Conservation (phyloP, 169 alveolate species). For the Babesia sp. region DNA sequence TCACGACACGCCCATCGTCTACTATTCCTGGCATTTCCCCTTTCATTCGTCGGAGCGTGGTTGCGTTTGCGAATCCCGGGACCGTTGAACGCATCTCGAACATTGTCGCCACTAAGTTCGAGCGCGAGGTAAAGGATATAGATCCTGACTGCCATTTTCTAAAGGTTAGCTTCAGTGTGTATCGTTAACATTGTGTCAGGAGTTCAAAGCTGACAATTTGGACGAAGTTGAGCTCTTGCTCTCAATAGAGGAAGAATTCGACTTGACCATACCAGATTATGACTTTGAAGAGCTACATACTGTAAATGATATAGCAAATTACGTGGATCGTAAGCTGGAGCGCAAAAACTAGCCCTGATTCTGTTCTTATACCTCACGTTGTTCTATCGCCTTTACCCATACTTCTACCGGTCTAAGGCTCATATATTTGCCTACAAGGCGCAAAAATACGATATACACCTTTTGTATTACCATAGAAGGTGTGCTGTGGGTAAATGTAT, state of each 20-base stretch:
- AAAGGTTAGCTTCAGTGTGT: slow-evolving; percentile 28
- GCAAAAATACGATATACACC: too few relatives aligned
- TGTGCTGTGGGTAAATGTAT: too few relatives aligned
- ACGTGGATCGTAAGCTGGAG: slow-evolving; percentile 35
- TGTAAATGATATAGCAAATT: slow-evolving; percentile 45
- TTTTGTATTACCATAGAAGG: too few relatives aligned
- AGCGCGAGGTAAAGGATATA: slow-evolving; percentile 35
- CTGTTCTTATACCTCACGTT: neutral
- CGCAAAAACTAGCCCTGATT: neutral
- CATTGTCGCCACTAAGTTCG: slow-evolving; percentile 45
- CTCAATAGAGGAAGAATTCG: slow-evolving; percentile 82
- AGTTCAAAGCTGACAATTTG: slow-evolving; percentile 83
- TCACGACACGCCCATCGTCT: neutral
- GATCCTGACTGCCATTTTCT: slow-evolving; percentile 30
- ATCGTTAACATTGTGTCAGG: slow-evolving; percentile 52
- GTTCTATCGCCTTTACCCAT: too few relatives aligned
- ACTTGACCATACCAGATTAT: slow-evolving; percentile 77
- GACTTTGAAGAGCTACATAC: slow-evolving; percentile 65
- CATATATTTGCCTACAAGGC: too few relatives aligned
- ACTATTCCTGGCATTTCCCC: neutral
- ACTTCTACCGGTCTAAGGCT: too few relatives aligned
- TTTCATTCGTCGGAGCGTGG: neutral
- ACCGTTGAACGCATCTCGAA: slow-evolving; percentile 37
- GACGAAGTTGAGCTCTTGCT: slow-evolving; percentile 81
- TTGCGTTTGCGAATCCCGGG: slow-evolving; percentile 26